These are phyloP conservation scores for Syncephalastrum racemosum DNA, from an alignment of 371 early-diverging fungal species.

Conservation along the genomic window DNA sequence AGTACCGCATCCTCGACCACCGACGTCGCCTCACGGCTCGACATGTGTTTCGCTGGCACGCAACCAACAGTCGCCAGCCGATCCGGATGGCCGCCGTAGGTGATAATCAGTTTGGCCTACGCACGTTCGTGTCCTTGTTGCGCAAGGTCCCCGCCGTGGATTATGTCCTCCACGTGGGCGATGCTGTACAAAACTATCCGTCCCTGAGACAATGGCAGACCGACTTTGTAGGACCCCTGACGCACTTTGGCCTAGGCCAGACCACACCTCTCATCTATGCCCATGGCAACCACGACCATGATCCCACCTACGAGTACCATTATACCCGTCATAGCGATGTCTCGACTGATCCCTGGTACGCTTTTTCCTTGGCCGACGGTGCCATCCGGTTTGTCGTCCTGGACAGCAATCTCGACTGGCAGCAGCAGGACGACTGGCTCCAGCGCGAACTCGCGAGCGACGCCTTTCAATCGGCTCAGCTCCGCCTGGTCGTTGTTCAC, in stretches of 20 bases:
- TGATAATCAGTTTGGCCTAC: slow-evolving; percentile 64
- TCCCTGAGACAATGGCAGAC: slow-evolving; percentile 72
- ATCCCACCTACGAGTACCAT: slow-evolving; percentile 42
- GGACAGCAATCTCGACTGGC: slow-evolving; percentile 68
- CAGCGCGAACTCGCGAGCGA: slow-evolving; percentile 54
- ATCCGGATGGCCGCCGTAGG: slow-evolving; percentile 60
- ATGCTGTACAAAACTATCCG: slow-evolving; percentile 62
- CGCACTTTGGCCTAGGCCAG: slow-evolving; percentile 54
- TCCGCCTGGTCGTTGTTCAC: slow-evolving; percentile 72
- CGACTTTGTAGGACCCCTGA: slow-evolving; percentile 68
- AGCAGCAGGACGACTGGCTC: slow-evolving; percentile 65
- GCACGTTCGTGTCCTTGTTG: slow-evolving; percentile 48
- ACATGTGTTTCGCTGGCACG: slow-evolving; percentile 33
- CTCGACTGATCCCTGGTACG: slow-evolving; percentile 52
- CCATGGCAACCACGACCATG: slow-evolving; percentile 80
- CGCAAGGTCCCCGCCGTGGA: slow-evolving; percentile 39
- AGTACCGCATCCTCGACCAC: slow-evolving; percentile 29
- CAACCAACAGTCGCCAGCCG: slow-evolving; percentile 22
- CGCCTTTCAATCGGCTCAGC: slow-evolving; percentile 54
- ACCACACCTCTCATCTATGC: slow-evolving; percentile 67
- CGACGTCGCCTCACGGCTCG: slow-evolving; percentile 25
- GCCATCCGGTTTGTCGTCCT: slow-evolving; percentile 68
- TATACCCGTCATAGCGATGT: slow-evolving; percentile 38
- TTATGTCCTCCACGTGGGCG: slow-evolving; percentile 65
- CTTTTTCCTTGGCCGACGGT: slow-evolving; percentile 59